A percentile compares a stretch with the other conserved stretches of the same genome.
Conservation (phyloP, 2,329 filamentous ascomycete genomes). For the Cercospora sp. region DNA sequence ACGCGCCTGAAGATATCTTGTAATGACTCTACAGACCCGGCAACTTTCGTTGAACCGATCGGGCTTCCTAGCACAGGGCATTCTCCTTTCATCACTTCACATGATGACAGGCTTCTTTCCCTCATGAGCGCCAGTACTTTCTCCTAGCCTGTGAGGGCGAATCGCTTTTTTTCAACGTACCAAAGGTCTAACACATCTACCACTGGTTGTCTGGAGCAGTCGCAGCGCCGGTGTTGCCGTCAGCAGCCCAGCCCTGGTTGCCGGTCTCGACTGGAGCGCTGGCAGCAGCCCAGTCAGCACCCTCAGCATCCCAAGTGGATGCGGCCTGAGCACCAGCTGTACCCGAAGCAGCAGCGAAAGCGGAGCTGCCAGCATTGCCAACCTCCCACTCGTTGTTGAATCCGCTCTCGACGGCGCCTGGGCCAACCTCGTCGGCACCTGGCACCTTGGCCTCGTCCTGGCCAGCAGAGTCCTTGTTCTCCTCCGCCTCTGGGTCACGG, state of each 20-base stretch:
- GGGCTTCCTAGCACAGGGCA: conserved; percentile 75
- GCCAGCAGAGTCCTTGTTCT: conserved; percentile 86
- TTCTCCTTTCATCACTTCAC: conserved; percentile 68
- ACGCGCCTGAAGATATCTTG: conserved; percentile 20
- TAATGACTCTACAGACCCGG: conserved; percentile 33
- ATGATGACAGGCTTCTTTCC: conserved; percentile 89
- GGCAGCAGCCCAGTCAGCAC: conserved; percentile 67
- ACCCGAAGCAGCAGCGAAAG: conserved; percentile 63
- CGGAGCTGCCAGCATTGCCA: conserved; percentile 57
- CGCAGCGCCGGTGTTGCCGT: conserved; percentile 35
- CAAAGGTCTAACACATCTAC: conserved; percentile 41
- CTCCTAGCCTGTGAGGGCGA: conserved; percentile 31
- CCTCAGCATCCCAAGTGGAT: conserved; percentile 64
- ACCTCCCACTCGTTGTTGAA: conserved; percentile 88
- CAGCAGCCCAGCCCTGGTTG: conserved; percentile 55
- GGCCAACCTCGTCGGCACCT: conserved; percentile 79
- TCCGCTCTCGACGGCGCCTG: conserved; percentile 74
- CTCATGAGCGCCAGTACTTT: conserved; percentile 78
- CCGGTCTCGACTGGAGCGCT: conserved; percentile 47
- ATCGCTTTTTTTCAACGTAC: conserved; percentile 19
- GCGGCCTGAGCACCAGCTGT: conserved; percentile 60
- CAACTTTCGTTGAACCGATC: conserved; percentile 34
- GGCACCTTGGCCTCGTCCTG: conserved; percentile 83
- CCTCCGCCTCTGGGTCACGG: conserved; percentile 99
- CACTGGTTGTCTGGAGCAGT: conserved; percentile 44